A percentile compares a stretch with the other conserved stretches of the same genome.
Evolutionary conservation across 306 rosid genomes (phyloP).

Genomic region (Fagus crenata): DNA sequence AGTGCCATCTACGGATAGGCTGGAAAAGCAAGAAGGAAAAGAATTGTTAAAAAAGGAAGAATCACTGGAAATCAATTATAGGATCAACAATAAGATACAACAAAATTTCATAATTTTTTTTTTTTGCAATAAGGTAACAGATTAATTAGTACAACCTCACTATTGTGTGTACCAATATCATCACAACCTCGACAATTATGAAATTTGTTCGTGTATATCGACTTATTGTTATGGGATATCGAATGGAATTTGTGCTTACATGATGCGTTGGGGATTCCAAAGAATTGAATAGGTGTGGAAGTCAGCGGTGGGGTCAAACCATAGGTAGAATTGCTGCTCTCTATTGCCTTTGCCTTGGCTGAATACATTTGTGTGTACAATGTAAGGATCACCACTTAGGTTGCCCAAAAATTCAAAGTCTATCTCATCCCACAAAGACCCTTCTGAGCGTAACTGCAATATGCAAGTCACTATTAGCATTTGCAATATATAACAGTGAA

Average conservation of each 20-base stretch:
- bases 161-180: too few relatives aligned
- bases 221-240: too few relatives aligned
- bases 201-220: too few relatives aligned
- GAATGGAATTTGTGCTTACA: conserved; percentile 37
- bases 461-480: neutral
- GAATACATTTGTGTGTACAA: conserved; percentile 64
- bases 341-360: conserved; percentile 64
- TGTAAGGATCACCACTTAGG: conserved; percentile 64
- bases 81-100: neutral
- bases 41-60: neutral
- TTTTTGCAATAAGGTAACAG: too few relatives aligned
- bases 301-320: conserved; percentile 77
- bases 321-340: conserved; percentile 67
- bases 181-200: too few relatives aligned
- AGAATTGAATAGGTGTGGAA: conserved; percentile 69
- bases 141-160: too few relatives aligned
- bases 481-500: neutral
- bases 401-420: conserved; percentile 78
- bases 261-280: conserved; percentile 58
- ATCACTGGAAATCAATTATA: neutral
- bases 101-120: too few relatives aligned
- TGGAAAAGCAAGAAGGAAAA: conserved; percentile 6
- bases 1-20: conserved; percentile 64
- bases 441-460: conserved; percentile 41
- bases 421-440: conserved; percentile 51